phyloP scores from a whole-genome alignment of 1,284 basidiomycete genomes.

The Schizophyllum amplum region DNA sequence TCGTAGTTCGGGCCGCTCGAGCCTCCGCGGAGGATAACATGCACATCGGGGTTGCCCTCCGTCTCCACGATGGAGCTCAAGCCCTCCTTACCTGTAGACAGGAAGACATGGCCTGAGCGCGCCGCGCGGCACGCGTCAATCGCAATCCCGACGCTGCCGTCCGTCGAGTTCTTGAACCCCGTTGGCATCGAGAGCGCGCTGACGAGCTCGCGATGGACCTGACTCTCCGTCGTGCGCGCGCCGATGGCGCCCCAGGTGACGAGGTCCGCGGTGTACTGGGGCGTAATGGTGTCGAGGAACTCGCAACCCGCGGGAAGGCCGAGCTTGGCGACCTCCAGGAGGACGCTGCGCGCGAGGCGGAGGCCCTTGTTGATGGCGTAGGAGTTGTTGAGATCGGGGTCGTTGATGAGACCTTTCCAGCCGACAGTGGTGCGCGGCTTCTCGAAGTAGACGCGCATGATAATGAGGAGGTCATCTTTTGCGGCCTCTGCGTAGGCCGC shows the following conservation, averaged over 20 bases:
- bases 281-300: conserved; percentile 78
- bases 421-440: conserved; percentile 96
- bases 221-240: conserved; percentile 92
- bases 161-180: conserved; percentile 73
- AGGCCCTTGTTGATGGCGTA: conserved; percentile 97
- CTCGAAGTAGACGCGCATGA: conserved; percentile 97
- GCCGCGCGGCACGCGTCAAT: conserved; percentile 91
- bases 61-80: conserved; percentile 90
- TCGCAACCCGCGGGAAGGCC: conserved; percentile 87
- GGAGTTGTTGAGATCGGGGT: conserved; percentile 77
- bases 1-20: conserved; percentile 81
- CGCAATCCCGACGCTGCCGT: conserved; percentile 75
- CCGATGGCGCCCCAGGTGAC: conserved; percentile 98
- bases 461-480: conserved; percentile 84
- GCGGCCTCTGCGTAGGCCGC: conserved; percentile 75
- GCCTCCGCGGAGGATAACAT: conserved; percentile 87
- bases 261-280: conserved; percentile 92
- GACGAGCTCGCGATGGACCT: conserved; percentile 86
- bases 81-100: conserved; percentile 90
- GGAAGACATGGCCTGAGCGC: conserved; percentile 81
- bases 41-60: conserved; percentile 83
- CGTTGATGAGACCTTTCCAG: conserved; percentile 98
- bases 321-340: conserved; percentile 81
- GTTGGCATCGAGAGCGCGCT: conserved; percentile 89
- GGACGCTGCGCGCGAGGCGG: conserved; percentile 81